Base-by-base conservation (phyloP, 2,329 filamentous ascomycete species). In the Albifimbria verrucaria region DNA sequence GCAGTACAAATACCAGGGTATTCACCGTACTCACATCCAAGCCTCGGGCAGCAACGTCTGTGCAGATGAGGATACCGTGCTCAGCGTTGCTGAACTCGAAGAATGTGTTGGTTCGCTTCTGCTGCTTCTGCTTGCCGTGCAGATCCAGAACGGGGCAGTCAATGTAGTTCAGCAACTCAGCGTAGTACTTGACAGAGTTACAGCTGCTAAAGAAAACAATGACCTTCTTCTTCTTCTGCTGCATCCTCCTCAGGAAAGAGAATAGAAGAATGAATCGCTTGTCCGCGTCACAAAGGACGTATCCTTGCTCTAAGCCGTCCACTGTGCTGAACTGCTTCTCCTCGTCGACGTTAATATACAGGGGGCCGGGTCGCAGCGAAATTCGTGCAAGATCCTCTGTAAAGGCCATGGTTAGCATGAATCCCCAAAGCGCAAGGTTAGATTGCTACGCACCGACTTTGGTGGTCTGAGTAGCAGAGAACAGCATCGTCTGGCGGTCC, bases 61-160 rank as follows among this genome's bases (percentile, higher is more conserved):
- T 99, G 75, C 92, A 97, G 62, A 99, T 94, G 51, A 99, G 74
- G 1, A 90, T 96, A 22, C 93, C 94, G 59, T 89, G 84, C 59
- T 86, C 86, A 18, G 92, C 79, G 57, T 82, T 82, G 70, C 77
- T 80, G 70, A 99, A 99, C 70, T 97, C 93, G 71, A 97, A 99
- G 71, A 99, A 99, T 1, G 92, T 96, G 68, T 95, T 96, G 22
- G 94, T 99, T n/a, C 94, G 89, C 72, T 96, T 96, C 73, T 97
- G 92, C 73, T 99, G 94, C 75, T 99, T 99, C 74, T 96, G 91
- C 75, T 99, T 97, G 61, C 92, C 94, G 71, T 95, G 90, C 7
- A 96, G 79, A 62, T 90, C 88, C 43, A 96, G 80, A 3, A 95
- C 90, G 5, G 89, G 92, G 41, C 97, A 81, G 71, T 97, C 94